phyloP scores from a whole-genome alignment of 768 basidiomycete genomes.

The Russula sp. region DNA sequence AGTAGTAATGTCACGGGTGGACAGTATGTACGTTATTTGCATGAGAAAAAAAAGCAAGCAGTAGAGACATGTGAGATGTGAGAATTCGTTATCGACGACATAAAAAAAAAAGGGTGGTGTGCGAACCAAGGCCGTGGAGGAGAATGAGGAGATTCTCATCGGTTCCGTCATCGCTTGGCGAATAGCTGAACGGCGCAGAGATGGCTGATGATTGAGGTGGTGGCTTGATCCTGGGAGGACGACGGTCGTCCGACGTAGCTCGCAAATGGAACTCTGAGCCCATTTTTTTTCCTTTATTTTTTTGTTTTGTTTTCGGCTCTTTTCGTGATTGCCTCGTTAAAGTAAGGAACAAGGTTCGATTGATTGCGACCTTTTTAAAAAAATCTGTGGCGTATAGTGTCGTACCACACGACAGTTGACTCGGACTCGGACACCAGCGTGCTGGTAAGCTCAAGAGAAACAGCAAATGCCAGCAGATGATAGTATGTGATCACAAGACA shows the following conservation, averaged over 20 bases:
- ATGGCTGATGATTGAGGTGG: conserved; percentile 47
- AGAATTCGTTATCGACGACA: not conserved
- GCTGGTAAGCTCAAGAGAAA: not conserved
- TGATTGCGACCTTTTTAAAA: not conserved
- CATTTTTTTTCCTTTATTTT: not conserved
- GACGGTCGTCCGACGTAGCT: not conserved
- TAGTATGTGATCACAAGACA: not conserved
- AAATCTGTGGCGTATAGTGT: not conserved
- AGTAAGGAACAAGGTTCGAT: not conserved
- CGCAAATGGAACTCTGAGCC: conserved; percentile 23
- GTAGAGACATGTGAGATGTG: not conserved
- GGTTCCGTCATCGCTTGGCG: conserved; percentile 74
- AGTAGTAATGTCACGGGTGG: too few species aligned
- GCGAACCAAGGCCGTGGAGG: conserved; percentile 79
- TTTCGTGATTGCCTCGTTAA: not conserved
- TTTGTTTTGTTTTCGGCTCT: not conserved
- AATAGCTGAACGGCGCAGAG: conserved; percentile 60
- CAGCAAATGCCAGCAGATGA: not conserved
- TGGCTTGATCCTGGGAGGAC: conserved; percentile 42
- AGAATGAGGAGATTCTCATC: conserved; percentile 85
- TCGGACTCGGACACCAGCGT: too few species aligned
- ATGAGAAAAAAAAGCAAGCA: not conserved
- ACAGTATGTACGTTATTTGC: not conserved
- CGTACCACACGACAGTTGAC: not conserved
- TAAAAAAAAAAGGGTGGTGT: not conserved